phyloP scores from a whole-genome alignment of 2,329 filamentous ascomycete genomes.

The Thielaviopsis ethacetica region DNA sequence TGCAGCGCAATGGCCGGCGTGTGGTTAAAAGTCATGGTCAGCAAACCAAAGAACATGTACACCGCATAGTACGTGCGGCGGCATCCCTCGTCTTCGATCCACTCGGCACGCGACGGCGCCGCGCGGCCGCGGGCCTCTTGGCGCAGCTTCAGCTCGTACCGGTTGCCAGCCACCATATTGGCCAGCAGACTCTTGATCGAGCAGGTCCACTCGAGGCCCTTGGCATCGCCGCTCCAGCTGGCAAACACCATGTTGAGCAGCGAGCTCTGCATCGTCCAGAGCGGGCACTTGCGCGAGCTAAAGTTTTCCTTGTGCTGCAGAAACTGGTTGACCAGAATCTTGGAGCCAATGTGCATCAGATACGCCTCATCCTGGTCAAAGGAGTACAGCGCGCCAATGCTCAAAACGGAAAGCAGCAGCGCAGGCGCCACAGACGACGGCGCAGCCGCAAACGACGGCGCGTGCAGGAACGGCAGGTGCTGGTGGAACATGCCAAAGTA shows the following conservation, averaged over 20 bases:
- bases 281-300: conserved; percentile 87
- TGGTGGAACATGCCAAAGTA: conserved; percentile 98
- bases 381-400: conserved; percentile 88
- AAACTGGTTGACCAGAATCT: conserved; percentile 93
- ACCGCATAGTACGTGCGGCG: conserved; percentile 95
- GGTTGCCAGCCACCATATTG: conserved; percentile 96
- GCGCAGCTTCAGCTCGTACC: conserved; percentile 88
- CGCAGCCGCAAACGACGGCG: conserved; percentile 72
- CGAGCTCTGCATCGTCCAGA: conserved; percentile 97
- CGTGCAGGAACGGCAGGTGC: conserved; percentile 88
- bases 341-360: conserved; percentile 92
- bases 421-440: conserved; percentile 52
- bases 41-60: conserved; percentile 94
- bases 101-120: conserved; percentile 67
- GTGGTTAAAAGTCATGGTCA: conserved; percentile 94
- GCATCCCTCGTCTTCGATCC: conserved; percentile 94
- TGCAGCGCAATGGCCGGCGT: conserved; percentile 97
- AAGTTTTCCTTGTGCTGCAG: conserved; percentile 97
- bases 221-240: conserved; percentile 96
- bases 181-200: conserved; percentile 96
- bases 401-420: conserved; percentile 74
- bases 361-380: conserved; percentile 97
- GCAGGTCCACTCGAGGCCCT: conserved; percentile 95
- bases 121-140: conserved; percentile 69
- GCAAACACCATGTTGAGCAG: conserved; percentile 97